Base-by-base conservation (phyloP, 129 eudicot genomes). In the Daucus carota region DNA sequence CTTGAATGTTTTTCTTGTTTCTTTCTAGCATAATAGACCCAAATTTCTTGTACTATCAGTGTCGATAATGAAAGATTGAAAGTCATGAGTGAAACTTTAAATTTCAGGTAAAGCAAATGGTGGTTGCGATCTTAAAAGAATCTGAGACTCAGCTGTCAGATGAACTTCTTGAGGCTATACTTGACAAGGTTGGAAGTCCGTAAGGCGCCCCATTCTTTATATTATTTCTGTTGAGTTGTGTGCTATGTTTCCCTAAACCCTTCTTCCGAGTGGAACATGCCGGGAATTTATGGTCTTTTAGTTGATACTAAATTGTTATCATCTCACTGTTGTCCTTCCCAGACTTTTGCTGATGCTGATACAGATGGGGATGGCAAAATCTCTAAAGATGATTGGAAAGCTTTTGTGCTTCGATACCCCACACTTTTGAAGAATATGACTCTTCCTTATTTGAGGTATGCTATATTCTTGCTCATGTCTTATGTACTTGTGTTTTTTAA, bases 51-150 rank as follows among this genome's bases (percentile, higher is more conserved):
- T 14, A 62, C 20, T 14, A 67, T 33, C 29, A 71, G 29, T 71
- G 59, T 72, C 4, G 4, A 41, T 17, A 43, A 72, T 72, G 57
- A 72, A 72, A 28, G 38, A 43, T 42, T 43, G 38, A 43, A 70
- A 24, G 57, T 70, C 5, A 43, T 26, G 10, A 6, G 18, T 24
- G 1, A 74, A 78, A 16, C 20, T 33, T 50, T 63, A 62, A 44
- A 20, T 46, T 75, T 73, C 83, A 94, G 97, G 99, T 95, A 57
- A 91, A 86, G 84, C 92, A 92, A 84, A 95, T 95, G 99, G 86
- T 95, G 33, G 78, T 87, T 82, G 97, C 97, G 33, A 87, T 95
- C 63, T 75, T 95, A 47, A 78, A 70, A 54, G 99, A 95, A 91
- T 91, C 97, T 15, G 96, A 88, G 33, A 76, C 84, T 90, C 75